Conservation (phyloP, 352 stramenopile genomes). For the Phytophthora macrochlamydospora region DNA sequence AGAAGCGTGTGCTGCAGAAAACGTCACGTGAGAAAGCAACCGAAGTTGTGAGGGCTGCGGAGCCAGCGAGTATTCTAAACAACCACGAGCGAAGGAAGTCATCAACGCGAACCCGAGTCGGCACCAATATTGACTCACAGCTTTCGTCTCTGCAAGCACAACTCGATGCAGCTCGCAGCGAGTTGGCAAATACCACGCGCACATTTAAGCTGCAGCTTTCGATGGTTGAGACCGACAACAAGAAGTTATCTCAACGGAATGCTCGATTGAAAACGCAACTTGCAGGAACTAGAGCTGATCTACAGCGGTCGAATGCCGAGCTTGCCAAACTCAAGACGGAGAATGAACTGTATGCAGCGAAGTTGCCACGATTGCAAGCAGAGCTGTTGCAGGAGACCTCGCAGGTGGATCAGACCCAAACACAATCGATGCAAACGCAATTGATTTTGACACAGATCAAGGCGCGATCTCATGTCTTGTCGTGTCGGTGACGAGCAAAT, state of each 20-base stretch:
- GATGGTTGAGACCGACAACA: conserved; percentile 43
- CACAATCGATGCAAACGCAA: conserved; percentile 44
- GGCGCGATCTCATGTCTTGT: conserved; percentile 45
- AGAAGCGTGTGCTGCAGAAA: conserved; percentile 2
- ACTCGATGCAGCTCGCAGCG: conserved; percentile 16
- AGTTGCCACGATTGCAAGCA: conserved; percentile 48
- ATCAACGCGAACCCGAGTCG: conserved; percentile 1
- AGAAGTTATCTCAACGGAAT: conserved; percentile 48
- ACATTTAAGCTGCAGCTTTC: conserved; percentile 37
- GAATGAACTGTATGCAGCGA: conserved; percentile 58
- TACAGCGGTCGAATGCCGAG: conserved; percentile 48
- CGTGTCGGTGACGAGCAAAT: too few relatives aligned
- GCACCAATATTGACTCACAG: conserved; percentile 8
- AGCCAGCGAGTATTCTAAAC: background rate
- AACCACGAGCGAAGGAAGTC: conserved; percentile 8
- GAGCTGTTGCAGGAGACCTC: conserved; percentile 55
- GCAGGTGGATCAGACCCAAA: conserved; percentile 53
- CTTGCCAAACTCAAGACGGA: conserved; percentile 46
- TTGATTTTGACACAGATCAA: conserved; percentile 47
- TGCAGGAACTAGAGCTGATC: conserved; percentile 26
- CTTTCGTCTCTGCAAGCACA: conserved; percentile 19
- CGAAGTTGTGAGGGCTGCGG: background rate
- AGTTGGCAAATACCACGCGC: conserved; percentile 23
- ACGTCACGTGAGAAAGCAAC: background rate
- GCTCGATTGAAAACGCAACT: conserved; percentile 47